Evolutionary conservation across 1,284 basidiomycete species (phyloP).

Genomic region (Cryptococcus hybrid): DNA sequence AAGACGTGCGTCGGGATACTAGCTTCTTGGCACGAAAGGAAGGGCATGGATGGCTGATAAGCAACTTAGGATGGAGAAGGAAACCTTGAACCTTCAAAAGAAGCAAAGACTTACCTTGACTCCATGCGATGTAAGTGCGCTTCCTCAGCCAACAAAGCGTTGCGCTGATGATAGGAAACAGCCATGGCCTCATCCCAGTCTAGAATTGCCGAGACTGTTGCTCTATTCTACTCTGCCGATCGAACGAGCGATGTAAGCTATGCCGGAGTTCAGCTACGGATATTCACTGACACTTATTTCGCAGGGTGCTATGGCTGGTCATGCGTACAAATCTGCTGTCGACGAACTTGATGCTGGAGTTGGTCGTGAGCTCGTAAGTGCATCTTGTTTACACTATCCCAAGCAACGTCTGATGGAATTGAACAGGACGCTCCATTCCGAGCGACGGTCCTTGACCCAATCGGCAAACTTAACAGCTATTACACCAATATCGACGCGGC

Average conservation of each 20-base stretch:
- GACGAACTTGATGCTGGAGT: slow-evolving; percentile 90
- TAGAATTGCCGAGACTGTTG: slow-evolving; percentile 92
- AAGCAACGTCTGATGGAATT: neutral
- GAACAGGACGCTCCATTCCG: slow-evolving; percentile 86
- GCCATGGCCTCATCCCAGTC: slow-evolving; percentile 91
- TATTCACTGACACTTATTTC: too few species aligned
- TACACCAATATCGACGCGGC: slow-evolving; percentile 94
- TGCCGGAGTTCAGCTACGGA: neutral
- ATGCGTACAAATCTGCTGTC: slow-evolving; percentile 92
- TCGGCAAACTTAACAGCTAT: slow-evolving; percentile 94
- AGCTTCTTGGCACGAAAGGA: neutral
- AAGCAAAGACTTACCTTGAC: slow-evolving; percentile 92
- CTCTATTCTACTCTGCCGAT: slow-evolving; percentile 89
- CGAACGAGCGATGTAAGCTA: slow-evolving; percentile 64
- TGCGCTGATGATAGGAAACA: slow-evolving; percentile 35
- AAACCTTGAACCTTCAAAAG: slow-evolving; percentile 85
- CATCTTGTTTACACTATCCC: neutral
- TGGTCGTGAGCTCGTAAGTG: slow-evolving; percentile 73
- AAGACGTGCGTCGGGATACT: slow-evolving; percentile 62
- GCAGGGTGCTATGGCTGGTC: slow-evolving; percentile 88
- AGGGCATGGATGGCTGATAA: neutral
- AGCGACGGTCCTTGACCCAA: slow-evolving; percentile 89
- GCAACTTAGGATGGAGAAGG: slow-evolving; percentile 80
- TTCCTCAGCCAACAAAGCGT: neutral
- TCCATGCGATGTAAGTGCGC: slow-evolving; percentile 74